Evolutionary conservation across 495 filamentous ascomycete species (phyloP).

Genomic region (Cercophora samala): DNA sequence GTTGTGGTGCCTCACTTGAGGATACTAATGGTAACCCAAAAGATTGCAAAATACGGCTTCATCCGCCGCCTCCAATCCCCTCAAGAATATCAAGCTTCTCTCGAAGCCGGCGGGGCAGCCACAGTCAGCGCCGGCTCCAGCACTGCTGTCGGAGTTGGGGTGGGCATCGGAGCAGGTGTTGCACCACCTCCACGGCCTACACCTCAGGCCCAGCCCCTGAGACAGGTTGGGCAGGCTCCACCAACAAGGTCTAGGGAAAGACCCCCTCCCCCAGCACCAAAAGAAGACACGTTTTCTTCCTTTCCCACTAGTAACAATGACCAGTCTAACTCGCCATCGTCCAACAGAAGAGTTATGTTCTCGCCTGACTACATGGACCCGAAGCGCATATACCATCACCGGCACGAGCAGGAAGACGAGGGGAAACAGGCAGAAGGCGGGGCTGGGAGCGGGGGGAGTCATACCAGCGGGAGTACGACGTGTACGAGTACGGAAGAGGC

Average conservation of each 20-base stretch:
- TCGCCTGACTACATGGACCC: background rate
- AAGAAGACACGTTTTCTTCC: background rate
- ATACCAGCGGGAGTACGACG: background rate
- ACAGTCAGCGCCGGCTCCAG: background rate
- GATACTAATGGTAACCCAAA: background rate
- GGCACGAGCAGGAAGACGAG: constrained; percentile 3
- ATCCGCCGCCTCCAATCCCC: constrained; percentile 15
- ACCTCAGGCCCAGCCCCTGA: background rate
- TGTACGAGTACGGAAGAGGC: background rate
- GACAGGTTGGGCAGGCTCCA: background rate
- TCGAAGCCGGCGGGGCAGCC: background rate
- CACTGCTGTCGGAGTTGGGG: background rate
- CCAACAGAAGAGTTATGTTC: constrained; percentile 3
- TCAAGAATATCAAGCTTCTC: constrained; percentile 17
- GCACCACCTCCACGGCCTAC: background rate
- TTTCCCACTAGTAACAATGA: background rate
- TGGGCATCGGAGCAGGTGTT: background rate
- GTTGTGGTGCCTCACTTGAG: background rate
- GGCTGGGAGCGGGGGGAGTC: background rate
- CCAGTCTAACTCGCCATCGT: background rate
- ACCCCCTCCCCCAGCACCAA: background rate
- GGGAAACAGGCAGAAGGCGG: background rate
- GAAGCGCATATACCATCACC: background rate
- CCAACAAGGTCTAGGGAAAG: background rate
- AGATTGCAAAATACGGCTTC: constrained; percentile 19